These are phyloP conservation scores for Ensete ventricosum DNA, from an alignment of 176 grass and related monocot genomes.

Conservation along the genomic window DNA sequence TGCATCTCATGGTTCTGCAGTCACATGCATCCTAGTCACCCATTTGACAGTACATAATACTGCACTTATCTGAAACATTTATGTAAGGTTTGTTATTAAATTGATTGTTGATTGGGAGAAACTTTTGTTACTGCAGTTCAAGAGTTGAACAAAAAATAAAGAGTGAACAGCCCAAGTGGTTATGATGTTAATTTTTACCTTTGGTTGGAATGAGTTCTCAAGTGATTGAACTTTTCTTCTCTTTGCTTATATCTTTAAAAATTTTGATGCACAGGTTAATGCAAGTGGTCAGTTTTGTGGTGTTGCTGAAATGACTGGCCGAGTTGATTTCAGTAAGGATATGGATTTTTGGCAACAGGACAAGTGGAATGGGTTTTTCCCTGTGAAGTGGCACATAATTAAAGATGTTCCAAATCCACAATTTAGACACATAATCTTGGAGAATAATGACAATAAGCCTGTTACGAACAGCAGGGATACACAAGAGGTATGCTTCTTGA, in stretches of 20 bases:
- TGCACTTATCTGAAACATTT: no score
- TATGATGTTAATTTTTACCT: no score
- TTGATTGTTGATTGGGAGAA: no score
- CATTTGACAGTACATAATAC: no score
- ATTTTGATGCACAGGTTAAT: conserved; percentile 58
- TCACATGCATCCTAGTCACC: no score
- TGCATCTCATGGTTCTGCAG: no score
- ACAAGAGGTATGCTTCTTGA: conserved; percentile 57
- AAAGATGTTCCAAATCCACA: conserved; percentile 93
- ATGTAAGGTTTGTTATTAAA: no score
- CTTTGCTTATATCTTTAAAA: conserved; percentile 9
- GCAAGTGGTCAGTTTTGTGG: conserved; percentile 94
- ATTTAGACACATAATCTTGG: conserved; percentile 91
- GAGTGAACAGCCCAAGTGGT: no score
- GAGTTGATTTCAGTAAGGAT: conserved; percentile 71
- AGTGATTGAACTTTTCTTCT: not conserved
- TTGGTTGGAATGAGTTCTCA: not conserved
- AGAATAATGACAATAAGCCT: conserved; percentile 91
- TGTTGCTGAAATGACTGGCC: conserved; percentile 78
- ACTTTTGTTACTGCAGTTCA: no score
- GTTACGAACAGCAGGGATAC: conserved; percentile 93
- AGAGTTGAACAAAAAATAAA: no score
- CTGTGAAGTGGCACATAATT: conserved; percentile 91
- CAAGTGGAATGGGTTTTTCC: conserved; percentile 90
- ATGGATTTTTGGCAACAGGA: conserved; percentile 99